A percentile compares a stretch with the other conserved stretches of the same genome.
These are phyloP conservation scores for Penicillium angulare DNA, from an alignment of 495 filamentous ascomycete species.

Conservation along the genomic window DNA sequence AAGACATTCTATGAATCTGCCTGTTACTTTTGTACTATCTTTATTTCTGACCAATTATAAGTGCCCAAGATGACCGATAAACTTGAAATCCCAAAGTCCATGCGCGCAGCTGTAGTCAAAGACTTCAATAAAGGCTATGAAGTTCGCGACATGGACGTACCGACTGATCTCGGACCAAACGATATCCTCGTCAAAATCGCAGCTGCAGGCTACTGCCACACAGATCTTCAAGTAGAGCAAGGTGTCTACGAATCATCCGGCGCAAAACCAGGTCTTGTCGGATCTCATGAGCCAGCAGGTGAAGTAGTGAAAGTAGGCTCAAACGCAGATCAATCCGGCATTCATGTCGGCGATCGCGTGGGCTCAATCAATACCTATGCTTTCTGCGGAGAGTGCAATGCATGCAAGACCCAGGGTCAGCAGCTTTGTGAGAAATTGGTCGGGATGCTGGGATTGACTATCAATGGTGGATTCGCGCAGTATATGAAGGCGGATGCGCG, in stretches of 20 bases:
- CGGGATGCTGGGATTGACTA: constrained; percentile 8
- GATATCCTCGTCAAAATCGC: constrained; percentile 14
- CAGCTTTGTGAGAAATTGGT: constrained; percentile 11
- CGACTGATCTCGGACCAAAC: constrained; percentile 9
- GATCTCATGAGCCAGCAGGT: constrained; percentile 9
- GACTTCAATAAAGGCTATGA: constrained; percentile 19
- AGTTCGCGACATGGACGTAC: constrained; percentile 12
- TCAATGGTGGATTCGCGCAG: constrained; percentile 10
- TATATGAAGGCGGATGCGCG: constrained; percentile 12
- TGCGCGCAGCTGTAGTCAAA: constrained; percentile 13
- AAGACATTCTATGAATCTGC: no score
- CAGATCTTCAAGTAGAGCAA: constrained; percentile 10
- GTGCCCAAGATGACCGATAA: constrained; percentile 2
- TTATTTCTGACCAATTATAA: background rate
- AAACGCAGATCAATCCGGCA: background rate
- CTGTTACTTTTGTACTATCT: no score
- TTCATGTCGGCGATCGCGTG: constrained; percentile 10
- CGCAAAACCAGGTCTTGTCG: constrained; percentile 9
- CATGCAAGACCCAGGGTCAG: constrained; percentile 1
- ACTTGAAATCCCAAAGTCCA: constrained; percentile 8
- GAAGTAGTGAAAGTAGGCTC: constrained; percentile 8
- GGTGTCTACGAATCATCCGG: constrained; percentile 10
- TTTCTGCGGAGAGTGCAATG: constrained; percentile 5
- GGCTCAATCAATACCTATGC: constrained; percentile 10
- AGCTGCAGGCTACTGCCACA: constrained; percentile 11